phyloP scores from a whole-genome alignment of 306 rosid genomes.

The Lagenaria siceraria region DNA sequence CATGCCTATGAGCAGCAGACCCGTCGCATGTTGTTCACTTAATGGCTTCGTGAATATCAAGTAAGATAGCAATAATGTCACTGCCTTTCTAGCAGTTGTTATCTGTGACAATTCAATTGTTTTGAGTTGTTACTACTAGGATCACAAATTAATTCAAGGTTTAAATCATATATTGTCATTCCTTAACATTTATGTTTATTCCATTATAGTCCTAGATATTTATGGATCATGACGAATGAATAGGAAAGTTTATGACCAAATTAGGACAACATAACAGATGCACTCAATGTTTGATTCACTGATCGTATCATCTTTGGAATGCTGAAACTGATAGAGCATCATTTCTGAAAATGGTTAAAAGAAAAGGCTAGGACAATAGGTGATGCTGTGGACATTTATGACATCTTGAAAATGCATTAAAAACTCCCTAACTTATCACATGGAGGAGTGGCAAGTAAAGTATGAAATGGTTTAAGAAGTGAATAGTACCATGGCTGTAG shows the following conservation, averaged over 20 bases:
- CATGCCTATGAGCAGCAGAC: constrained; percentile 76
- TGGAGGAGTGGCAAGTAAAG: neutral
- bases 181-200: neutral
- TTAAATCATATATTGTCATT: neutral
- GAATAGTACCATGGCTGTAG: constrained; percentile 75
- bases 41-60: constrained; percentile 90
- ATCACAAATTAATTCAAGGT: neutral
- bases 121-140: neutral
- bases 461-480: neutral
- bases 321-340: neutral
- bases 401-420: neutral
- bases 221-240: neutral
- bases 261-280: neutral
- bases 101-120: constrained; percentile 34
- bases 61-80: constrained; percentile 73
- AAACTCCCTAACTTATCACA: neutral
- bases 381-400: neutral
- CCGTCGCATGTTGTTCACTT: constrained; percentile 83
- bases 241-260: neutral
- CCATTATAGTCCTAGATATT: neutral
- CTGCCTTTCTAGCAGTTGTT: constrained; percentile 93
- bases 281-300: neutral
- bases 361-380: neutral
- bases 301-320: neutral
- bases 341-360: neutral